These are phyloP conservation scores for Vitis hybrid DNA, from an alignment of 177 flowering plant genomes.

Conservation along the genomic window DNA sequence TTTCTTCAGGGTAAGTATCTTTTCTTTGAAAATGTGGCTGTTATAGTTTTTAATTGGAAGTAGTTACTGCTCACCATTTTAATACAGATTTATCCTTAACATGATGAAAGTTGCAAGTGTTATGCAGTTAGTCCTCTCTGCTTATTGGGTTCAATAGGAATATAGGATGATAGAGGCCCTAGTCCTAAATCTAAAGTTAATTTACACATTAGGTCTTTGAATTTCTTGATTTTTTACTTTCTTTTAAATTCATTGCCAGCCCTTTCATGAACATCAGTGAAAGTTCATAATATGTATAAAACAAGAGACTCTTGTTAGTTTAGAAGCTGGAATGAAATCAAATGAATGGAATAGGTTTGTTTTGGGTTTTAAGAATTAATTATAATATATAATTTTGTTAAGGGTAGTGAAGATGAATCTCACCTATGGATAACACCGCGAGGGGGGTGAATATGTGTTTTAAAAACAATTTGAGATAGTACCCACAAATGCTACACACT, in stretches of 20 bases:
- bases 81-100: background rate
- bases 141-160: background rate
- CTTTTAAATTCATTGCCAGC: background rate
- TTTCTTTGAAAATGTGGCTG: background rate
- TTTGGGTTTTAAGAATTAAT: background rate
- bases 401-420: background rate
- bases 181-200: background rate
- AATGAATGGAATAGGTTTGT: background rate
- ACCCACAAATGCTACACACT: too few relatives aligned
- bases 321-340: background rate
- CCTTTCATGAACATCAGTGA: background rate
- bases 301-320: background rate
- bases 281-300: background rate
- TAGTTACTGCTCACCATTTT: background rate
- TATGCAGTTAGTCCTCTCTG: background rate
- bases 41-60: background rate
- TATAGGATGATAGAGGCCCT: background rate
- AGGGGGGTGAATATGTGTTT: too few relatives aligned
- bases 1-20: conserved; percentile 46
- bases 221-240: background rate
- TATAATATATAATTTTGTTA: background rate
- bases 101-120: background rate
- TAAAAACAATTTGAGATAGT: too few relatives aligned
- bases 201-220: background rate
- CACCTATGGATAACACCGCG: too few relatives aligned